A percentile compares a stretch with the other conserved stretches of the same genome.
Conservation (phyloP, 495 filamentous ascomycete genomes). For the Hyaloscypha finlandica region DNA sequence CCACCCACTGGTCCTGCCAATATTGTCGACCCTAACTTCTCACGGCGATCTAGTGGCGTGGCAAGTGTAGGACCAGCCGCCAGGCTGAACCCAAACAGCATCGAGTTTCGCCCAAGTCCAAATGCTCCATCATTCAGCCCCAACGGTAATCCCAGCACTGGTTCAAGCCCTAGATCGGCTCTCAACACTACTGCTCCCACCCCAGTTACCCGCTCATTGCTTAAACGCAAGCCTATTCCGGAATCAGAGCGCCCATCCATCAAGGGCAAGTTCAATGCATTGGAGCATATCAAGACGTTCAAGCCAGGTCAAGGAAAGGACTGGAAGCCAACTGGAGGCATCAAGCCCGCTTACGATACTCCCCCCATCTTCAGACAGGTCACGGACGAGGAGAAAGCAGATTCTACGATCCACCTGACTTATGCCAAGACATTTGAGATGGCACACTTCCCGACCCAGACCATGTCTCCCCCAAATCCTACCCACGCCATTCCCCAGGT, state of each 20-base stretch:
- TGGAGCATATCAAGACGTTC: conserved; percentile 71
- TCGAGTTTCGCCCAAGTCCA: conserved; percentile 82
- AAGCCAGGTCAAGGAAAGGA: conserved; percentile 64
- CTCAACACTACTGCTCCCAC: conserved; percentile 54
- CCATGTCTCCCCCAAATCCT: conserved; percentile 69
- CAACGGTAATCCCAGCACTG: conserved; percentile 57
- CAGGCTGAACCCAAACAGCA: conserved; percentile 79
- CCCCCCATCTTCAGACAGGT: conserved; percentile 74
- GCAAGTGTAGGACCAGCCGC: conserved; percentile 48
- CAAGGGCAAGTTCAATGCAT: conserved; percentile 52
- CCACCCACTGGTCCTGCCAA: conserved; percentile 58
- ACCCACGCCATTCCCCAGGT: conserved; percentile 51
- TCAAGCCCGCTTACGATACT: conserved; percentile 76
- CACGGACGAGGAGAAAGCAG: conserved; percentile 60
- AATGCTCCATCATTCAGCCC: conserved; percentile 79
- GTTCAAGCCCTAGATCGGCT: conserved; percentile 65
- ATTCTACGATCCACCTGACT: conserved; percentile 56
- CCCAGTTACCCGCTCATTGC: conserved; percentile 40
- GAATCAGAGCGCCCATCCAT: conserved; percentile 53
- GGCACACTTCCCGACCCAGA: conserved; percentile 48
- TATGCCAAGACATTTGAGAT: conserved; percentile 79
- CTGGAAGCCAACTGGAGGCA: conserved; percentile 69
- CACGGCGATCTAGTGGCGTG: conserved; percentile 47
- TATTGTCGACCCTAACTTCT: conserved; percentile 45
- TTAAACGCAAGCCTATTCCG: conserved; percentile 58